Conservation (phyloP, 345 rosid species). For the Salix arbutifolia region DNA sequence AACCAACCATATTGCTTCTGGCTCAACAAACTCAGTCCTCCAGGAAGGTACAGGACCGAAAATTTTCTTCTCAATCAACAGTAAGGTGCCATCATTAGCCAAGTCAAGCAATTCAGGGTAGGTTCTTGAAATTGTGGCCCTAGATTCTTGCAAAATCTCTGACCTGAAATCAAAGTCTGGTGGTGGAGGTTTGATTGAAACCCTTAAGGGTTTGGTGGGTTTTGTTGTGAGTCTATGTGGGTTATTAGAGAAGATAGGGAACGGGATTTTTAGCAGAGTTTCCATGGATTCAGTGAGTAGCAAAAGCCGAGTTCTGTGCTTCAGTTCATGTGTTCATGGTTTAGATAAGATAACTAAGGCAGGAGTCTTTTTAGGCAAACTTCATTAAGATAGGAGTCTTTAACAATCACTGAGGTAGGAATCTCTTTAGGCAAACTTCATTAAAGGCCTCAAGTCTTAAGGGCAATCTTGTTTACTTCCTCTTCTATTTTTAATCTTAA, state of each 20-base stretch:
- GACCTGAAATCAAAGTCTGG: conserved; percentile 68
- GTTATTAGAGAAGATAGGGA: conserved; percentile 36
- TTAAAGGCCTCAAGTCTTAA: too few species aligned
- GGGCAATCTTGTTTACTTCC: too few species aligned
- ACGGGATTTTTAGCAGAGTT: conserved; percentile 33
- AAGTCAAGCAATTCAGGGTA: conserved; percentile 57
- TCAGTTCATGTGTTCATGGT: neutral
- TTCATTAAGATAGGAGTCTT: too few species aligned
- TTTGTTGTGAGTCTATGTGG: conserved; percentile 22
- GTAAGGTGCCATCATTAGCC: conserved; percentile 55
- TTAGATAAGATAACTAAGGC: conserved; percentile 15
- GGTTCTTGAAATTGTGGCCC: conserved; percentile 42
- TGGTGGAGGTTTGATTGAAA: conserved; percentile 62
- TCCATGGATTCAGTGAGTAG: conserved; percentile 39
- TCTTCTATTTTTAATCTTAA: too few species aligned
- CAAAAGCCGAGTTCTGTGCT: neutral
- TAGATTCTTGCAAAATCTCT: conserved; percentile 46
- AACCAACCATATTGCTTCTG: conserved; percentile 70
- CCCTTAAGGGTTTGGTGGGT: conserved; percentile 34
- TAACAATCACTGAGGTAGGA: neutral
- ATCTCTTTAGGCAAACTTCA: neutral
- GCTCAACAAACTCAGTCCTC: conserved; percentile 74
- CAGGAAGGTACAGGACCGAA: conserved; percentile 76
- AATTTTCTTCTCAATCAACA: conserved; percentile 53
- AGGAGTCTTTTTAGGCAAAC: neutral